These are phyloP conservation scores for Jatropha curcas DNA, from an alignment of 345 rosid genomes.

Conservation along the genomic window DNA sequence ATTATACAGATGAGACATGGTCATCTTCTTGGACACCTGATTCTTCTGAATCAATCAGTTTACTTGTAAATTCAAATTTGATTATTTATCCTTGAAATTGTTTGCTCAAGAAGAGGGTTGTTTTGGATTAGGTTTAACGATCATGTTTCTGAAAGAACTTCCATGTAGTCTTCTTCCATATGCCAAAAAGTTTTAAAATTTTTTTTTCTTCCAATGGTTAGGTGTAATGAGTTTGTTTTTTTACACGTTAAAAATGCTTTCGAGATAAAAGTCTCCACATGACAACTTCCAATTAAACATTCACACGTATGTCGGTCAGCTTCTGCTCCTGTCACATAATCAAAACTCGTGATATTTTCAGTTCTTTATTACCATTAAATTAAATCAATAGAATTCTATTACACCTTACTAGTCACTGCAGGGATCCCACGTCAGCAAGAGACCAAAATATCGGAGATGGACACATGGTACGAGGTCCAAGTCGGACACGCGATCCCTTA, in stretches of 20 bases:
- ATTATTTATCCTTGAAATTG: too few relatives aligned
- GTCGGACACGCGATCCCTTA: constrained; percentile 9
- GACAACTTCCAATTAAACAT: too few relatives aligned
- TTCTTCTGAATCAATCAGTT: constrained; percentile 11
- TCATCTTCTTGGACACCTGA: constrained; percentile 11
- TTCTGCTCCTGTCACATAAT: background rate
- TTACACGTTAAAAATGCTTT: background rate
- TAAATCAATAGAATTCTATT: background rate
- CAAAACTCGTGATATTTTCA: constrained; percentile 1
- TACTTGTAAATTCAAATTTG: constrained; percentile 14
- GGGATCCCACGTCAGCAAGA: too few relatives aligned
- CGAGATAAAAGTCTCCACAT: background rate
- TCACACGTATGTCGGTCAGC: background rate
- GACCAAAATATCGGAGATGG: background rate
- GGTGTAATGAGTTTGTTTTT: too few relatives aligned
- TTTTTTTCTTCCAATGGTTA: too few relatives aligned
- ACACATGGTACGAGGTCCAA: constrained; percentile 19
- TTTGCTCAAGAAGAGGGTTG: too few relatives aligned
- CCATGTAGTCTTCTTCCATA: too few relatives aligned
- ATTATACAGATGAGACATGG: constrained; percentile 10
- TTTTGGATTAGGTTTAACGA: too few relatives aligned
- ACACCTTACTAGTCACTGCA: too few relatives aligned
- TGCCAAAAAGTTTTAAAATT: too few relatives aligned
- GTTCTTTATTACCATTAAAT: background rate
- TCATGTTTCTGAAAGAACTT: too few relatives aligned